Conservation (phyloP, 192 early-diverging fungal species). For the Coemansia sp. region DNA sequence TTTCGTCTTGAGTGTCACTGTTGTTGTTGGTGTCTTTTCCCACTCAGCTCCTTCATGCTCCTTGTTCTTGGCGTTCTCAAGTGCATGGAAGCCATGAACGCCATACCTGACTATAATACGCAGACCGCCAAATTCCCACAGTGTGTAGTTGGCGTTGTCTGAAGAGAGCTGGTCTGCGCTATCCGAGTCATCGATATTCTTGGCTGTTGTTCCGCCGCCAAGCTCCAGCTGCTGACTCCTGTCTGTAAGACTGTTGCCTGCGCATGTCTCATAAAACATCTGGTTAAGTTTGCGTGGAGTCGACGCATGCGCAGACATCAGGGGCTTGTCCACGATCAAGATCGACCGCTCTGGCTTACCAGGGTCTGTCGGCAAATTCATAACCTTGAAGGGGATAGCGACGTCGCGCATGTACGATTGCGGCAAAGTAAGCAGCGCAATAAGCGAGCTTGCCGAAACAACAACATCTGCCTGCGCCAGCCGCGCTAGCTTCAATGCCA, state of each 20-base stretch:
- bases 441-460: constrained; percentile 28
- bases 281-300: constrained; percentile 37
- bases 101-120: constrained; percentile 40
- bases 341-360: constrained; percentile 4
- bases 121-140: constrained; percentile 48
- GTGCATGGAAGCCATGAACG: constrained; percentile 33
- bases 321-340: constrained; percentile 32
- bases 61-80: background rate
- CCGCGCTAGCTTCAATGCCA: constrained; percentile 18
- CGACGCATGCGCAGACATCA: constrained; percentile 19
- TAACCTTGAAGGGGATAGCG: constrained; percentile 28
- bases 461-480: constrained; percentile 33
- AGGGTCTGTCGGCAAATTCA: background rate
- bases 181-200: background rate
- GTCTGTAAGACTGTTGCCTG: constrained; percentile 14
- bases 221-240: constrained; percentile 12
- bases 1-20: constrained; percentile 40
- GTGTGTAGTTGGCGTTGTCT: constrained; percentile 41
- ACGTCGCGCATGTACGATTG: constrained; percentile 33
- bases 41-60: background rate
- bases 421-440: constrained; percentile 40
- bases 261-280: constrained; percentile 22
- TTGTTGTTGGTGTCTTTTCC: background rate
- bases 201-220: constrained; percentile 15
- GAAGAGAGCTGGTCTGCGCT: background rate